phyloP scores from a whole-genome alignment of 345 rosid genomes.

The Bretschneidera sinensis region DNA sequence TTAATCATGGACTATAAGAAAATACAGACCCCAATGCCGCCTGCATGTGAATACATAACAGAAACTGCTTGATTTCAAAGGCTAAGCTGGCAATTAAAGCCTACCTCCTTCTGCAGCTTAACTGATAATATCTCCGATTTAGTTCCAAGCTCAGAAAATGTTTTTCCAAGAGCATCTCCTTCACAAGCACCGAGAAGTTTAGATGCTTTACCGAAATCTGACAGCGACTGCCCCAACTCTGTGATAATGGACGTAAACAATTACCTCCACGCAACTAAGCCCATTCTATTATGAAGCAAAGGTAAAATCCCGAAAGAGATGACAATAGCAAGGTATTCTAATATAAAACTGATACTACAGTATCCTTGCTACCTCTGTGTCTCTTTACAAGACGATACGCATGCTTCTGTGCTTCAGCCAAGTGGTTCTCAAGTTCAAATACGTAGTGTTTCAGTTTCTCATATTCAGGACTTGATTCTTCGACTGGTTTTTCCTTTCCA shows the following conservation, averaged over 20 bases:
- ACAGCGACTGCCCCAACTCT: slow-evolving; percentile 89
- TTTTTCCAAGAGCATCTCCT: slow-evolving; percentile 77
- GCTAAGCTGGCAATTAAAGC: slow-evolving; percentile 8
- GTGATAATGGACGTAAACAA: slow-evolving; percentile 22
- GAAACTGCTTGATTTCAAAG: slow-evolving; percentile 6
- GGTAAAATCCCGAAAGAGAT: not conserved
- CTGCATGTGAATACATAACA: not conserved
- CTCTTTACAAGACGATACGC: slow-evolving; percentile 95
- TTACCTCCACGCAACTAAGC: not conserved
- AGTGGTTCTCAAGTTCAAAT: slow-evolving; percentile 94
- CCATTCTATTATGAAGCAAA: not conserved
- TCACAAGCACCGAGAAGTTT: slow-evolving; percentile 95
- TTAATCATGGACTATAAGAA: not conserved
- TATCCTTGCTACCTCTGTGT: slow-evolving; percentile 66
- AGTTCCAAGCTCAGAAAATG: slow-evolving; percentile 79
- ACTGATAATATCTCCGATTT: slow-evolving; percentile 74
- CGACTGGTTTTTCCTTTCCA: slow-evolving; percentile 98
- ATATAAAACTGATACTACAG: not conserved
- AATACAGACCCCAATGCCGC: not conserved
- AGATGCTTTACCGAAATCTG: slow-evolving; percentile 90
- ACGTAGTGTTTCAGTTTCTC: slow-evolving; percentile 89
- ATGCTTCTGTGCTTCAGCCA: slow-evolving; percentile 94
- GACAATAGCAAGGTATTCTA: not conserved
- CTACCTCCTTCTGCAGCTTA: slow-evolving; percentile 91
- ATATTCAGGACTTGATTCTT: slow-evolving; percentile 88